phyloP scores from a whole-genome alignment of 2,329 filamentous ascomycete genomes.

The Pyricularia sp. region DNA sequence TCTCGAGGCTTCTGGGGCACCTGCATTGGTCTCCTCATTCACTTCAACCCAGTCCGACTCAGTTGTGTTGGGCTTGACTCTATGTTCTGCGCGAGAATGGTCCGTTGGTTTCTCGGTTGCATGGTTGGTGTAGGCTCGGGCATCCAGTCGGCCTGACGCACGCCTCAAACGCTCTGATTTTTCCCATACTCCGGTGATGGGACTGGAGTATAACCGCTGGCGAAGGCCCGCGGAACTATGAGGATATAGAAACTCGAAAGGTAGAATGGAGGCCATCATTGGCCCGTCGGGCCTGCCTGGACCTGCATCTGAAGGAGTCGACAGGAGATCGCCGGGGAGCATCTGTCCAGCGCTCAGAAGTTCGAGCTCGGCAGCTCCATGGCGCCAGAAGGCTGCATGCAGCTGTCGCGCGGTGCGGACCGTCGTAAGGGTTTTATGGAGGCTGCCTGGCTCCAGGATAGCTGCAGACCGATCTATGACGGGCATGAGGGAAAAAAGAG shows the following conservation, averaged over 20 bases:
- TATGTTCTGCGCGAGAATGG: neutral
- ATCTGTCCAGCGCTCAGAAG: conserved; percentile 32
- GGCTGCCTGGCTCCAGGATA: conserved; percentile 44
- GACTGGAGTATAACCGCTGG: conserved; percentile 21
- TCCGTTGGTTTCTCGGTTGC: neutral
- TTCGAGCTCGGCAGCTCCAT: conserved; percentile 41
- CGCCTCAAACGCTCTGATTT: conserved; percentile 10
- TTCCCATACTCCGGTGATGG: conserved; percentile 6
- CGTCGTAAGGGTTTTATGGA: conserved; percentile 40
- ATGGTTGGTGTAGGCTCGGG: neutral
- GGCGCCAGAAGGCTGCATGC: conserved; percentile 43
- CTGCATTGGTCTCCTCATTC: neutral
- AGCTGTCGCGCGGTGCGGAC: conserved; percentile 33
- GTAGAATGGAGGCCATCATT: conserved; percentile 35
- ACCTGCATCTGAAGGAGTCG: conserved; percentile 4
- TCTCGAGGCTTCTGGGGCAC: neutral
- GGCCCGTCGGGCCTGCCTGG: conserved; percentile 12
- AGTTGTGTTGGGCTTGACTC: too few species aligned
- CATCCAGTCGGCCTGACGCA: neutral
- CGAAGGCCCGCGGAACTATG: conserved; percentile 31
- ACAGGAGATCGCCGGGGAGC: conserved; percentile 13
- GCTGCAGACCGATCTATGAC: conserved; percentile 52
- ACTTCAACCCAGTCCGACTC: neutral
- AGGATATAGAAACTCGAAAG: conserved; percentile 49
- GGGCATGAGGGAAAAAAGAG: conserved; percentile 17